Base-by-base conservation (phyloP, 768 basidiomycete species). In the Auriscalpium orientale region DNA sequence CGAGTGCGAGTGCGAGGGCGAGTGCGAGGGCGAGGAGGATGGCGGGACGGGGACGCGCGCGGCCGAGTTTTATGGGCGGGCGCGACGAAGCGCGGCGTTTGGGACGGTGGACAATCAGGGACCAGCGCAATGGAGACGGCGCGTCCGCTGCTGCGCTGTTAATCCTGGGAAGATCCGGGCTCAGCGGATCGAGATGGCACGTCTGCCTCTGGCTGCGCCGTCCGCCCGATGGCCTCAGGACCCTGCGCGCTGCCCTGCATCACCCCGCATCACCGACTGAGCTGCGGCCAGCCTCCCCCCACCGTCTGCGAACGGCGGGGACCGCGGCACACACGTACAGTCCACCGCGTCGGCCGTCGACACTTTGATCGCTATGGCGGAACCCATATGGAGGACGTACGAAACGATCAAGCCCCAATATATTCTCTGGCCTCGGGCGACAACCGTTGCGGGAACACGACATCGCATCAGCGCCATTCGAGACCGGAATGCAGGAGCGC, bases 291-390 rank as follows among this genome's bases (percentile, higher is more conserved):
- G 22, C 22, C 2, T 43, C 3, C 10, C 38, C 16, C 38, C 16
- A 9, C 10, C 38, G 10, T 40, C 12, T 43, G 15, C 4, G 40
- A 4, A 43, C 15, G 18, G 40, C 40, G 40, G 40, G 40, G 40
- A 43, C 6, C 15, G 8, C 40, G 40, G 40, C 40, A 8, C 40
- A 43, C 40, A 43, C 40, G 40, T 43, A 43, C 40, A 7, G 40
- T 43, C 67, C 54, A 64, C 64, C 1, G 56, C 56, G 48, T 70
- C 70, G 8, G 74, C 76, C 16, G 71, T 57, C 60, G 38, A n/a
- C n/a, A n/a, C n/a, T n/a, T n/a, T 28, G 2, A 28, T 5, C 5
- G 28, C 7, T 7, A 28, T 28, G 28, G 28, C 4, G 2, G 2
- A 28, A 5, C 28, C 28, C 28, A 28, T 28, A 28, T 28, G 28